Evolutionary conservation across 2,329 filamentous ascomycete genomes (phyloP).

Genomic region (Colletotrichum phormii): DNA sequence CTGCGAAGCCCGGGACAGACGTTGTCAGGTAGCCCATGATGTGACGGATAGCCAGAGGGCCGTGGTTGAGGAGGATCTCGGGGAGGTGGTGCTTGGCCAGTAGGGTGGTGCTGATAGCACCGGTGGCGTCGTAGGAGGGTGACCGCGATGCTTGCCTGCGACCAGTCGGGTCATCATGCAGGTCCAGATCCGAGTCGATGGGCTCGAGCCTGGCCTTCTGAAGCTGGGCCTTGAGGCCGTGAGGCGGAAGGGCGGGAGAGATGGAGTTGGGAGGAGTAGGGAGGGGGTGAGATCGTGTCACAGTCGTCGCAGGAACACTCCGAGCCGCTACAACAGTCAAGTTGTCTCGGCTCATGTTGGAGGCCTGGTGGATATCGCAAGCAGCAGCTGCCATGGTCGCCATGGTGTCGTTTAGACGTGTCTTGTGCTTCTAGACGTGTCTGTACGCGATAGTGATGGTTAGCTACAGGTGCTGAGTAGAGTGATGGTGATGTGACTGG

Average conservation of each 20-base stretch:
- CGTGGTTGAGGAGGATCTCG: conserved; percentile 88
- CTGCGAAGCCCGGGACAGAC: conserved; percentile 90
- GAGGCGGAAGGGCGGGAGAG: conserved; percentile 86
- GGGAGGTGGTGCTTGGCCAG: conserved; percentile 92
- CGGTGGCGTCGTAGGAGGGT: conserved; percentile 75
- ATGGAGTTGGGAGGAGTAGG: conserved; percentile 96
- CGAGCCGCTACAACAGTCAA: conserved; percentile 78
- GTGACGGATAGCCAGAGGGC: conserved; percentile 92
- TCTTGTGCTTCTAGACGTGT: conserved; percentile 58
- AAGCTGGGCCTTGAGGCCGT: conserved; percentile 78
- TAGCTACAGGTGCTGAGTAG: conserved; percentile 38
- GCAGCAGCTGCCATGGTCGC: conserved; percentile 74
- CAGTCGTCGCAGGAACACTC: conserved; percentile 66
- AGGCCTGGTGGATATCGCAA: conserved; percentile 75
- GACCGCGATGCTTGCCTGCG: conserved; percentile 52
- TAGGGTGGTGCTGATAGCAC: conserved; percentile 85
- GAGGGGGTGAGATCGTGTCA: conserved; percentile 73
- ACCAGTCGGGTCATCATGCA: conserved; percentile 63
- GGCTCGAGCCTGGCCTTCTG: conserved; percentile 69
- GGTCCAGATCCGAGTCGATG: conserved; percentile 88
- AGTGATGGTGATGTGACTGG: background rate
- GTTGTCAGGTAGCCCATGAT: conserved; percentile 96
- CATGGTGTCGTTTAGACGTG: conserved; percentile 58
- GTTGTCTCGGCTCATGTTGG: conserved; percentile 71
- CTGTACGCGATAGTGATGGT: conserved; percentile 49